Evolutionary conservation across 2,329 filamentous ascomycete species (phyloP).

Genomic region (Ophiostoma quercus): DNA sequence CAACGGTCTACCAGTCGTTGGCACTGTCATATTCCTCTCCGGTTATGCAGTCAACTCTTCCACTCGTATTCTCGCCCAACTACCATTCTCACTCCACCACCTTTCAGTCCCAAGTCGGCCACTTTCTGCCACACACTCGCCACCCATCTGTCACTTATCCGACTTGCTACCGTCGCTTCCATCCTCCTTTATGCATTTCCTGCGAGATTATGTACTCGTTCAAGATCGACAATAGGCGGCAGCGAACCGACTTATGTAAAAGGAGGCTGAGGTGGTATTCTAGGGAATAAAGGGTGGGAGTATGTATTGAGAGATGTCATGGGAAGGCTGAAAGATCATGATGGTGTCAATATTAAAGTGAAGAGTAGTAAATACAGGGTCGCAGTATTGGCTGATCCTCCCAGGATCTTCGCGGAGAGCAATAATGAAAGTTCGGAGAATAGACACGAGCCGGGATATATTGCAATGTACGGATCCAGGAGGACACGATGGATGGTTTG

Average conservation of each 20-base stretch:
- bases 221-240: background rate
- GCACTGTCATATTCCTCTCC: background rate
- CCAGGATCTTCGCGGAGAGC: background rate
- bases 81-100: background rate
- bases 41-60: background rate
- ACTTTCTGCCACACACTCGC: no score
- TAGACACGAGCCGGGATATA: background rate
- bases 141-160: background rate
- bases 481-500: background rate
- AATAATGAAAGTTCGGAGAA: background rate
- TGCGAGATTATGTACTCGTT: conserved; percentile 4
- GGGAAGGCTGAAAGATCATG: background rate
- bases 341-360: background rate
- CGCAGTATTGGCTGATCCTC: background rate
- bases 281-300: background rate
- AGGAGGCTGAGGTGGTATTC: background rate
- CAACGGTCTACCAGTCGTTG: background rate
- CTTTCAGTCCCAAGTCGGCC: no score
- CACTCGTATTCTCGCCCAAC: conserved; percentile 7
- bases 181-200: background rate
- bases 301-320: background rate
- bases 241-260: background rate
- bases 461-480: background rate
- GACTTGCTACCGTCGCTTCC: background rate
- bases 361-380: background rate